These are phyloP conservation scores for Catharanthus roseus DNA, from an alignment of 257 asterid genomes.

Conservation along the genomic window DNA sequence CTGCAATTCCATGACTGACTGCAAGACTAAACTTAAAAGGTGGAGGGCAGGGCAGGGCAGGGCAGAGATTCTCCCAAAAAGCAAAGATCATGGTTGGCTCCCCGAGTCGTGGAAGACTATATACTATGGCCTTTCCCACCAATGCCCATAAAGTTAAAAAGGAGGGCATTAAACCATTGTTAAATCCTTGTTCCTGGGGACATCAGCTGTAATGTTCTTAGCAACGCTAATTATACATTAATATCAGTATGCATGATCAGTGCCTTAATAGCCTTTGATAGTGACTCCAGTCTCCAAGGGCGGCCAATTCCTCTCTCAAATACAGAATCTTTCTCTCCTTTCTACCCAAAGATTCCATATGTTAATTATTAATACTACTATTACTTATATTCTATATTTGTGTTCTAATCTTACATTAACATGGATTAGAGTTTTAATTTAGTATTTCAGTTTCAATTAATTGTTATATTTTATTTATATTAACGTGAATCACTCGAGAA, in stretches of 20 bases:
- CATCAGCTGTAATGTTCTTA: conserved; percentile 36
- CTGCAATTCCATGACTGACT: no score
- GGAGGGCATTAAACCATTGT: background rate
- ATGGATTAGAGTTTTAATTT: no score
- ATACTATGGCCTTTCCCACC: conserved; percentile 24
- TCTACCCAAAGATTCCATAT: background rate
- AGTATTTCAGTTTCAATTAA: no score
- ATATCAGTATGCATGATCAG: background rate
- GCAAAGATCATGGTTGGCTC: conserved; percentile 40
- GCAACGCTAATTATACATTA: conserved; percentile 12
- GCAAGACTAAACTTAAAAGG: no score
- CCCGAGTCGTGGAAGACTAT: conserved; percentile 41
- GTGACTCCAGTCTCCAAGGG: background rate
- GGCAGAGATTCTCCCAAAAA: conserved; percentile 31
- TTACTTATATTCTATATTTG: no score
- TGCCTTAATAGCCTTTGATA: no score
- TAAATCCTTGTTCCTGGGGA: conserved; percentile 15
- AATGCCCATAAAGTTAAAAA: conserved; percentile 15
- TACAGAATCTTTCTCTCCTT: background rate
- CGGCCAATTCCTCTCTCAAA: background rate
- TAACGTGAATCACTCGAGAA: no score
- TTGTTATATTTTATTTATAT: no score
- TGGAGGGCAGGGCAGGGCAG: no score
- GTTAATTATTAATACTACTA: no score
- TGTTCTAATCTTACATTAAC: no score